These are phyloP conservation scores for Setaria italica DNA, from an alignment of 202 grass and related monocot species.

Conservation along the genomic window DNA sequence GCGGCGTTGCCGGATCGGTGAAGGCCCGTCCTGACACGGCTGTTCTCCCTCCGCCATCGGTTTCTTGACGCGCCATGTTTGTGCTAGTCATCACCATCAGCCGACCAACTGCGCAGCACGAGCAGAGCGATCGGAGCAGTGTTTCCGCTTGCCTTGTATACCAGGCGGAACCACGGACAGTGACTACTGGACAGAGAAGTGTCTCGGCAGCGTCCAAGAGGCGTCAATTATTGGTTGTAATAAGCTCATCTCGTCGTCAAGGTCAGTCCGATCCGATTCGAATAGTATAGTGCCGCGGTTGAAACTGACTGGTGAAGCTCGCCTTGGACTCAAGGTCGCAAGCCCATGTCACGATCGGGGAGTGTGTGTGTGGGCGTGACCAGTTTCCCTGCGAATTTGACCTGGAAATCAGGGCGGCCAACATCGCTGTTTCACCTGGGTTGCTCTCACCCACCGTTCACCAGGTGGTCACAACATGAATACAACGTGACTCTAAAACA, in stretches of 20 bases:
- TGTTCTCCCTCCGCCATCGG: neutral
- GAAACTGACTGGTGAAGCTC: neutral
- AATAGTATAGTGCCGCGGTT: neutral
- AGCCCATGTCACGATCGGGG: neutral
- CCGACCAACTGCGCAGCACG: neutral
- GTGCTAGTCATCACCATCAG: neutral
- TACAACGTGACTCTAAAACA: too few species aligned
- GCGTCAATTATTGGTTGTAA: neutral
- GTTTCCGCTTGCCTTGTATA: neutral
- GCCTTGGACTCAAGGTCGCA: neutral
- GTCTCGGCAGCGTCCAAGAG: neutral
- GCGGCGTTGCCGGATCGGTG: neutral
- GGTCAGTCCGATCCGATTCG: neutral
- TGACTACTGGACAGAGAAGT: neutral
- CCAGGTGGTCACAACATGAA: neutral
- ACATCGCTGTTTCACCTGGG: neutral
- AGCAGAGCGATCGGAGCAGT: neutral
- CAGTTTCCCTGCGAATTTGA: conserved; percentile 3
- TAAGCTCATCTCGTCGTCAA: neutral
- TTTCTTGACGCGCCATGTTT: neutral
- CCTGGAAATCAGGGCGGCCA: neutral
- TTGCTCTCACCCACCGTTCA: neutral
- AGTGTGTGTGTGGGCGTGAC: neutral
- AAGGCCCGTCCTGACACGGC: neutral
- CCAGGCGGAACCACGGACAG: neutral